Evolutionary conservation across 1,284 basidiomycete genomes (phyloP).

Genomic region (Malassezia pachydermatis): DNA sequence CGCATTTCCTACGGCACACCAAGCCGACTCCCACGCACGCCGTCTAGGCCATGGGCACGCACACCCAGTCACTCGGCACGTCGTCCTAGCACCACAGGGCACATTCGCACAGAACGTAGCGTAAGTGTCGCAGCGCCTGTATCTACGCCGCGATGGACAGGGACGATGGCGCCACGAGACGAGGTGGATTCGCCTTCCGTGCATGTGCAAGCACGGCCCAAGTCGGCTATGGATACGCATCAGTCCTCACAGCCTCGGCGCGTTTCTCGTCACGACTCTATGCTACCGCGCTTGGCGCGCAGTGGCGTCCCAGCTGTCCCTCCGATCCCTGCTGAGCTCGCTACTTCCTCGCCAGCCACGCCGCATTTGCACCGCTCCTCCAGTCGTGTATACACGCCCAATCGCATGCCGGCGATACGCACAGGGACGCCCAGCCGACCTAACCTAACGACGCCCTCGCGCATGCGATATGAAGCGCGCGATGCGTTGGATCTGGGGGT

Average conservation of each 20-base stretch:
- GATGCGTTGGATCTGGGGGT: slow-evolving; percentile 75
- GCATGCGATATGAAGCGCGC: too few relatives aligned
- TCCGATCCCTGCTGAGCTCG: background rate
- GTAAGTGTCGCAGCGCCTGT: background rate
- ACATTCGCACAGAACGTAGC: background rate
- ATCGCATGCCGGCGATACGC: too few relatives aligned
- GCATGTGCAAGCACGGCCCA: background rate
- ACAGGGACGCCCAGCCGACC: too few relatives aligned
- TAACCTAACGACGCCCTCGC: too few relatives aligned
- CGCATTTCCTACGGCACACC: slow-evolving; percentile 5
- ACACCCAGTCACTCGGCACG: background rate
- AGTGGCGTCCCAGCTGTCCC: background rate
- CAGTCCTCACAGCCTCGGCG: background rate
- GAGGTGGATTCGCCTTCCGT: slow-evolving; percentile 1
- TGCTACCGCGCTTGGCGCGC: slow-evolving; percentile 10
- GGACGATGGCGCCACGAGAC: background rate
- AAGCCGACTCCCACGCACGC: slow-evolving; percentile 4
- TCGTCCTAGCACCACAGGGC: background rate
- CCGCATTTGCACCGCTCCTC: background rate
- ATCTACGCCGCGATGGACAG: background rate
- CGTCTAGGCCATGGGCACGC: background rate
- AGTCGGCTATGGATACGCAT: slow-evolving; percentile 1
- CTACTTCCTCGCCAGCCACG: background rate
- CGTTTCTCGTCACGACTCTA: slow-evolving; percentile 4
- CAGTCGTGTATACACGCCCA: too few relatives aligned